These are phyloP conservation scores for Diaporthe humulicola DNA, from an alignment of 2,329 filamentous ascomycete genomes.

Conservation along the genomic window DNA sequence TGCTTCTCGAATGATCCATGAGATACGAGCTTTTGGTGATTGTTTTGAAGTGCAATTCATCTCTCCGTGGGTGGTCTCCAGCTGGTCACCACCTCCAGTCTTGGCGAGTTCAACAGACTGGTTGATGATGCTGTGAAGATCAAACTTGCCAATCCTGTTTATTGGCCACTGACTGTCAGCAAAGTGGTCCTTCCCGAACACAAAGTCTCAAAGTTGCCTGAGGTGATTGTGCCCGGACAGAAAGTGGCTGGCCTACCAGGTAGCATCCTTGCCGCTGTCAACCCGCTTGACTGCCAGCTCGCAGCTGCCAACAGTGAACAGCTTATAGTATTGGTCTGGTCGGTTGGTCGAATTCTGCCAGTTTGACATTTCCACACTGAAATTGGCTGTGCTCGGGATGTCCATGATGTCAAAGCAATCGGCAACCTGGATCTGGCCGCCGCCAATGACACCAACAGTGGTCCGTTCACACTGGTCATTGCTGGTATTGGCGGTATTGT, in stretches of 20 bases:
- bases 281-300: constrained; percentile 16
- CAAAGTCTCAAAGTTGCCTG: neutral
- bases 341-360: neutral
- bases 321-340: neutral
- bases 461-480: neutral
- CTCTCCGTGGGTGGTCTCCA: constrained; percentile 5
- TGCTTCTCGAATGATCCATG: constrained; percentile 25
- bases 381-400: neutral
- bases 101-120: constrained; percentile 16
- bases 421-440: neutral
- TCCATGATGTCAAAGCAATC: constrained; percentile 8
- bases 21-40: neutral
- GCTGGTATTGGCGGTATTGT: neutral
- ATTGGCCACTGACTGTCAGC: neutral
- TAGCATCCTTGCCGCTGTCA: neutral
- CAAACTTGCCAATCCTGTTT: constrained; percentile 15
- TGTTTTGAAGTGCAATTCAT: constrained; percentile 11
- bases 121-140: constrained; percentile 21
- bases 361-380: constrained; percentile 11
- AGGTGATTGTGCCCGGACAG: neutral
- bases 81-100: neutral
- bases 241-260: neutral
- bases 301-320: constrained; percentile 13
- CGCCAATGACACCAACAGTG: neutral
- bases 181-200: too few relatives aligned